Evolutionary conservation across 257 asterid species (phyloP).

Genomic region (Catharanthus roseus): DNA sequence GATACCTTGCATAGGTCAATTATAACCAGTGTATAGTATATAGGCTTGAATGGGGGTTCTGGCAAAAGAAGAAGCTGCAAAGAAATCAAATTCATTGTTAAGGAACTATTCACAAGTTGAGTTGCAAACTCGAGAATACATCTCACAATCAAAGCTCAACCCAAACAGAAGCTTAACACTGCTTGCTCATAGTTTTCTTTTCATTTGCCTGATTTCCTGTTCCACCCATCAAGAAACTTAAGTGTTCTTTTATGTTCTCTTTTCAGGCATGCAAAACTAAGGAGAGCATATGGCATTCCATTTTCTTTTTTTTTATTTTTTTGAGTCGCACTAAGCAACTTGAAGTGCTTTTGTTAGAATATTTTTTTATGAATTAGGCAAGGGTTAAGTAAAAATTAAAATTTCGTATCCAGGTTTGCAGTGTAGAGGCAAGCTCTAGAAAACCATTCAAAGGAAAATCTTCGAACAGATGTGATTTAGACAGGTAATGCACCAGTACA

Average conservation of each 20-base stretch:
- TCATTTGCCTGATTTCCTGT: not conserved
- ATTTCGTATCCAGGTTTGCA: not conserved
- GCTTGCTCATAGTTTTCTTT: not conserved
- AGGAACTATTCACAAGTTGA: not conserved
- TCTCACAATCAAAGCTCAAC: not conserved
- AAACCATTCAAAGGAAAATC: not conserved
- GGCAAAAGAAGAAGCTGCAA: conserved; percentile 94
- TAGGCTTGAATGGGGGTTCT: conserved; percentile 88
- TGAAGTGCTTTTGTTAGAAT: not conserved
- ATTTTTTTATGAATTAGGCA: not conserved
- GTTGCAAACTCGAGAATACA: not conserved
- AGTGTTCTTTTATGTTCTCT: not conserved
- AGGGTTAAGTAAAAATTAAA: not conserved
- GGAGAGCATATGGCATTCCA: not conserved
- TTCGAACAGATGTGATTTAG: not conserved
- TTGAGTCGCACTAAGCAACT: too few relatives aligned
- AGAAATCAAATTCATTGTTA: conserved; percentile 6
- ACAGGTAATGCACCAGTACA: not conserved
- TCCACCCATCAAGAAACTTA: not conserved
- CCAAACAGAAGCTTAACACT: not conserved
- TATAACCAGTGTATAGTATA: conserved; percentile 89
- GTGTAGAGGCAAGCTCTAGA: not conserved
- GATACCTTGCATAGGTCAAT: conserved; percentile 96
- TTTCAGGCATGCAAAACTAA: not conserved
- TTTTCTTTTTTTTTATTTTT: too few relatives aligned